Percentiles rank a stretch among this genome's conserved stretches.
Evolutionary conservation across 331 rosid species (phyloP).

Genomic region (Rosa hybrid): DNA sequence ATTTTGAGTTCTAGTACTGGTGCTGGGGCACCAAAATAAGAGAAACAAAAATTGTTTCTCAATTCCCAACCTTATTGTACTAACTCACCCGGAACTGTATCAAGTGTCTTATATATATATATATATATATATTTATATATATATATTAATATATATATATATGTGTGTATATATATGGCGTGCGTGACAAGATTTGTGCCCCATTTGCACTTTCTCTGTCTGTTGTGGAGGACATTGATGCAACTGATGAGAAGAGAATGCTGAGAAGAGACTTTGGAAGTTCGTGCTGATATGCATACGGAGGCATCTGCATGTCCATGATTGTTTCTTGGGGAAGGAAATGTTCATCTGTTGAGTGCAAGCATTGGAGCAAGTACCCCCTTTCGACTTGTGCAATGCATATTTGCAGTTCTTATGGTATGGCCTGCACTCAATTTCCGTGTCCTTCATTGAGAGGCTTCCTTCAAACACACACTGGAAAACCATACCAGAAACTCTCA

Average conservation of each 20-base stretch:
- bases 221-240: no score
- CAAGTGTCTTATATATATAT: not conserved
- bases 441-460: conserved; percentile 46
- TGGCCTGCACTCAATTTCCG: conserved; percentile 53
- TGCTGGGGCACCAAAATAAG: not conserved
- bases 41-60: not conserved
- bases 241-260: no score
- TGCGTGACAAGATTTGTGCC: no score
- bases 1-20: not conserved
- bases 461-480: conserved; percentile 44
- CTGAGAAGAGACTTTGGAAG: no score
- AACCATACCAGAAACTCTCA: conserved; percentile 38
- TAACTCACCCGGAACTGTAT: not conserved
- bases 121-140: no score
- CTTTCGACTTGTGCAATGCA: conserved; percentile 38
- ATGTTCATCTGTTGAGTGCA: no score
- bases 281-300: no score
- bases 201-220: no score
- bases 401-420: conserved; percentile 63
- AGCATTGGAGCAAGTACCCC: conserved; percentile 11
- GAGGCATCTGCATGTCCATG: no score
- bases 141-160: no score
- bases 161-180: no score
- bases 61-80: not conserved
- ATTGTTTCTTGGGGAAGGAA: no score